Evolutionary conservation across 306 rosid species (phyloP).

Genomic region (Medicago ruthenica): DNA sequence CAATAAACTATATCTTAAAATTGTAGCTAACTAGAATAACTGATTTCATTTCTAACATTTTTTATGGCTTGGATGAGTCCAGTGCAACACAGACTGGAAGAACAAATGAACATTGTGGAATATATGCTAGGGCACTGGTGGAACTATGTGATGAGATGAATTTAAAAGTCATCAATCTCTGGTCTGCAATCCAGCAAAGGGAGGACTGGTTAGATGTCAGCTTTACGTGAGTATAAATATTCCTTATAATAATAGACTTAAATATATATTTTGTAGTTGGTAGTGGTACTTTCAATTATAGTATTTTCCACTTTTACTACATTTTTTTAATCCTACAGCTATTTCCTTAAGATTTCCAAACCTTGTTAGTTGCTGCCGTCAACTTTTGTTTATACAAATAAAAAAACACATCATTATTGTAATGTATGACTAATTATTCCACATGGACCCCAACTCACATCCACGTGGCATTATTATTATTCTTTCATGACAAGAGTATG

Average conservation of each 20-base stretch:
- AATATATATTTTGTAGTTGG: too few relatives aligned
- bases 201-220: conserved; percentile 68
- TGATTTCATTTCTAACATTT: too few relatives aligned
- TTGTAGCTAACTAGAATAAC: too few relatives aligned
- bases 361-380: neutral
- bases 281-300: neutral
- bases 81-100: conserved; percentile 46
- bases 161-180: conserved; percentile 63
- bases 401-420: neutral
- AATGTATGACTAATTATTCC: neutral
- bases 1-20: too few relatives aligned
- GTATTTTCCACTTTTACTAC: too few relatives aligned
- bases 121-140: conserved; percentile 74
- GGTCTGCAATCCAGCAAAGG: conserved; percentile 64
- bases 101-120: conserved; percentile 58
- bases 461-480: neutral
- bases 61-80: conserved; percentile 19
- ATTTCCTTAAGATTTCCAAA: neutral
- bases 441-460: neutral
- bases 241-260: too few relatives aligned
- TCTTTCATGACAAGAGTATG: neutral
- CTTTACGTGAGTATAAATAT: conserved; percentile 63
- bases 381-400: neutral
- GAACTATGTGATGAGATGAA: conserved; percentile 66
- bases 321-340: too few relatives aligned